Base-by-base conservation (phyloP, 495 filamentous ascomycete genomes). In the Hypomontagnella submonticulosa region DNA sequence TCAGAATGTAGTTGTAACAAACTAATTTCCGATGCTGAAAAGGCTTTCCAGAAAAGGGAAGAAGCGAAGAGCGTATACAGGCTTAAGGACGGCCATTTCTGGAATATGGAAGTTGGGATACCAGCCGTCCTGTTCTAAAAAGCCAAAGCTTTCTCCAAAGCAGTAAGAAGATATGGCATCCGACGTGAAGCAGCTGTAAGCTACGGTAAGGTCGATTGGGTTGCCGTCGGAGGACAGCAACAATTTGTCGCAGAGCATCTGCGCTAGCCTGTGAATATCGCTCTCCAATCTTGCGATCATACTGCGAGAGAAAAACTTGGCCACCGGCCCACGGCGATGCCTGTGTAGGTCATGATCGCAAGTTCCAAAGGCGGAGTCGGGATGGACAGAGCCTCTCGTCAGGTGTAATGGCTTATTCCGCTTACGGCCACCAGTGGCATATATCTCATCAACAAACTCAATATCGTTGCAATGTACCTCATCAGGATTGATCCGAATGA, bases 331-430 rank as follows among this genome's bases (percentile, higher is more conserved):
- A 5, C 78, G 73, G 0, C 80, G 71, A 32, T 73, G 43, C 8
- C 74, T 73, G 69, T 84, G 82, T 8, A 75, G 48, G n/a, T 82
- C 76, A 63, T 84, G n/a, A n/a, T n/a, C n/a, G n/a, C n/a, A n/a
- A n/a, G n/a, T n/a, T n/a, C n/a, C n/a, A n/a, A n/a, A n/a, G n/a
- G n/a, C n/a, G n/a, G n/a, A n/a, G n/a, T n/a, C n/a, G n/a, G n/a
- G n/a, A n/a, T n/a, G n/a, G n/a, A n/a, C n/a, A n/a, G n/a, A n/a
- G 44, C 50, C 60, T 32, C 64, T 69, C 9, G 69, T 46, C 16
- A 65, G 58, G 40, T 74, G 73, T 18, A 61, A 30, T 27, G 68
- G 58, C 47, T 77, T 77, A 54, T 77, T 65, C 15, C 75, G 61
- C 18, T 70, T 68, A 16, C 72, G 66, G n/a, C 53, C 40, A 4